A percentile compares a stretch with the other conserved stretches of the same genome.
Conservation (phyloP, 176 grass and related monocot genomes). For the Themeda triandra region DNA sequence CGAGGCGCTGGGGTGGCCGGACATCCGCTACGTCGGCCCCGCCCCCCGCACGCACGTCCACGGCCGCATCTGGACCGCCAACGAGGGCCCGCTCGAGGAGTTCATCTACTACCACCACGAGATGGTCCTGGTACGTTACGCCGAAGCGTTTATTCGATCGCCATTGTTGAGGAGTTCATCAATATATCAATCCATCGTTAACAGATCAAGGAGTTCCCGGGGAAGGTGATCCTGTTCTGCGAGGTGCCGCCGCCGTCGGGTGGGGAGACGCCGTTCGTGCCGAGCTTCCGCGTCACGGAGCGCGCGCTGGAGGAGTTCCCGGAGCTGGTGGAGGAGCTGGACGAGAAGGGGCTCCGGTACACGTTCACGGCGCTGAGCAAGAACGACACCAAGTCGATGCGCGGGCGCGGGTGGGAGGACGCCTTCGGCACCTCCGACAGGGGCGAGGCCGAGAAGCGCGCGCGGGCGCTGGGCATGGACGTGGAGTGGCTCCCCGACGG, state of each 20-base stretch:
- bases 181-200: conserved; percentile 27
- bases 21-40: conserved; percentile 65
- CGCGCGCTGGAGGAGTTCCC: conserved; percentile 53
- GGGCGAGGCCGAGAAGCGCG: conserved; percentile 46
- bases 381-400: conserved; percentile 62
- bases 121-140: conserved; percentile 37
- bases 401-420: conserved; percentile 67
- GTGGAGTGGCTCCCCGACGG: conserved; percentile 55
- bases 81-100: conserved; percentile 64
- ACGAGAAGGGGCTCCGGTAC: conserved; percentile 47
- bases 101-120: conserved; percentile 85
- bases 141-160: no score
- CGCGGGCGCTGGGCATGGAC: conserved; percentile 52
- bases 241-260: conserved; percentile 46
- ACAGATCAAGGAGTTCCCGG: conserved; percentile 18
- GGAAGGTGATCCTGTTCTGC: conserved; percentile 6
- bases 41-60: conserved; percentile 65
- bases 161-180: no score
- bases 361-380: conserved; percentile 67
- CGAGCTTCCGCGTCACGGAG: conserved; percentile 68
- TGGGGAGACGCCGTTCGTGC: conserved; percentile 64
- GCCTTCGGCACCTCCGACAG: conserved; percentile 58
- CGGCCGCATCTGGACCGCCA: conserved; percentile 66
- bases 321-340: conserved; percentile 52
- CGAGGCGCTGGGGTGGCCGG: conserved; percentile 51